phyloP scores from a whole-genome alignment of 2,329 filamentous ascomycete species.

The Cucurbitaria berberidis region DNA sequence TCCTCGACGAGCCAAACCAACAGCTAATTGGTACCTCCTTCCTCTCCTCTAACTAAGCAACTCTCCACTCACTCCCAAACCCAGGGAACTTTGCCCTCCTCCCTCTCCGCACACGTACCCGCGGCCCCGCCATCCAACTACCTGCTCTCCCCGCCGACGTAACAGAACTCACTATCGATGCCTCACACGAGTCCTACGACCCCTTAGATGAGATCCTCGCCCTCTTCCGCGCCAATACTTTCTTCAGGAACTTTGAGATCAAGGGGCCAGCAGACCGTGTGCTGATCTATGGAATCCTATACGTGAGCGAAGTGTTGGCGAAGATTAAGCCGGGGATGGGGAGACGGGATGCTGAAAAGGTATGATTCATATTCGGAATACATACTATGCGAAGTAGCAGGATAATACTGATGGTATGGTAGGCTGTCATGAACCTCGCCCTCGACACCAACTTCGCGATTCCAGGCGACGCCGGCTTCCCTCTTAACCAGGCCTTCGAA shows the following conservation, averaged over 20 bases:
- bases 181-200: slow-evolving; percentile 92
- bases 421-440: slow-evolving; percentile 89
- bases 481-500: slow-evolving; percentile 96
- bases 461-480: slow-evolving; percentile 90
- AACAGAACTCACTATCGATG: slow-evolving; percentile 68
- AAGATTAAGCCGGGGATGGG: slow-evolving; percentile 81
- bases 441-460: slow-evolving; percentile 92
- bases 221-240: slow-evolving; percentile 96
- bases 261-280: slow-evolving; percentile 93
- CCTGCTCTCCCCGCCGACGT: slow-evolving; percentile 60
- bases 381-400: not conserved
- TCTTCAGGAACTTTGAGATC: slow-evolving; percentile 99
- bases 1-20: slow-evolving; percentile 78
- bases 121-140: slow-evolving; percentile 92
- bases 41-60: not conserved
- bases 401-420: slow-evolving; percentile 1
- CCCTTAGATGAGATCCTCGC: slow-evolving; percentile 91
- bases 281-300: slow-evolving; percentile 95
- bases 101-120: slow-evolving; percentile 90
- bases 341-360: slow-evolving; percentile 70
- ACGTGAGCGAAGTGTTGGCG: slow-evolving; percentile 85
- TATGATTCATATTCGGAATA: slow-evolving; percentile 27
- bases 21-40: slow-evolving; percentile 63
- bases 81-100: slow-evolving; percentile 91
- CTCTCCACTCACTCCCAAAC: not conserved